These are phyloP conservation scores for Porcisia hertigi DNA, from an alignment of 208 protist species.

Conservation along the genomic window DNA sequence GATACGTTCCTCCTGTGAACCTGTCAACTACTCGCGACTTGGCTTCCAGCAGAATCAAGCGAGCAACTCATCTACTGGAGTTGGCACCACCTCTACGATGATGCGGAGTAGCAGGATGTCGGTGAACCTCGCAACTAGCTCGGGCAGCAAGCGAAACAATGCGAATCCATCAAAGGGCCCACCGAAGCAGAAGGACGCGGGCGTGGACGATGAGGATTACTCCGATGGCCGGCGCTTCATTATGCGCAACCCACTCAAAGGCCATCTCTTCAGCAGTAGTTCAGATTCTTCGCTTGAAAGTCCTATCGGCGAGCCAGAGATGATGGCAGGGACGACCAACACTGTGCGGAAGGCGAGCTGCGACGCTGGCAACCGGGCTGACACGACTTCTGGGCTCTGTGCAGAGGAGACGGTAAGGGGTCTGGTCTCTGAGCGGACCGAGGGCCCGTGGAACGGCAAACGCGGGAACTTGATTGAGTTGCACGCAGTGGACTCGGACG, in stretches of 20 bases:
- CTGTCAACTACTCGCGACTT: conserved; percentile 9
- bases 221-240: conserved; percentile 25
- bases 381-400: conserved; percentile 2
- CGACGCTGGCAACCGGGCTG: conserved; percentile 14
- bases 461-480: conserved; percentile 26
- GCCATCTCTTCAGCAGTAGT: conserved; percentile 20
- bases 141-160: conserved; percentile 20
- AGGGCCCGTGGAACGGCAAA: conserved; percentile 22
- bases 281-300: conserved; percentile 25
- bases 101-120: conserved; percentile 21
- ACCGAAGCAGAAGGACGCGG: conserved; percentile 13
- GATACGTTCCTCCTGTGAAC: conserved; percentile 5
- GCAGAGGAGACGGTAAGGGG: conserved; percentile 21
- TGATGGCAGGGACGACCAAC: conserved; percentile 3
- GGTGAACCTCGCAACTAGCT: conserved; percentile 25
- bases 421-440: conserved; percentile 15
- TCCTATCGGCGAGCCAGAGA: conserved; percentile 7
- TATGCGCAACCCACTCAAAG: conserved; percentile 33
- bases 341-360: conserved; percentile 15
- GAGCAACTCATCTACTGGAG: conserved; percentile 10
- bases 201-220: conserved; percentile 20
- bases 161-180: conserved; percentile 17
- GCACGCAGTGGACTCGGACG: conserved; percentile 31
- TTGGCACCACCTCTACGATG: conserved; percentile 11
- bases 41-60: conserved; percentile 19